Evolutionary conservation across 1,284 basidiomycete genomes (phyloP), one percentile per base, ranked within the genome.

Genomic region (Farysia itapuensis): DNA sequence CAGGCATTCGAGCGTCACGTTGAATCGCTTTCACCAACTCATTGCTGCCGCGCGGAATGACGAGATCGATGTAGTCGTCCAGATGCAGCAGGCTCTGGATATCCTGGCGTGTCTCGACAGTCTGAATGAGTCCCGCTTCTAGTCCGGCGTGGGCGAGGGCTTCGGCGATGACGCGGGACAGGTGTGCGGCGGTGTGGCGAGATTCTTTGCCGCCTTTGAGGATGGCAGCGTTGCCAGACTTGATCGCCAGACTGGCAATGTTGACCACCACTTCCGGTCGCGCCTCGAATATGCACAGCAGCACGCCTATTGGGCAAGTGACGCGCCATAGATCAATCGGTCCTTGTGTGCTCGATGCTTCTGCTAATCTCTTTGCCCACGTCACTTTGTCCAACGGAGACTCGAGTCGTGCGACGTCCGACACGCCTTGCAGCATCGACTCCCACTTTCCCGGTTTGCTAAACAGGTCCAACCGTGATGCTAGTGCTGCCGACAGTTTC

Each of bases 241-340:
- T 98, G 78, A 99, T 90, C 2, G 95, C 94, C 63, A 99, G 80
- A 0, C 90, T 84, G 5, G 95, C 90, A 67, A 99, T 97, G 77
- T 98, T 98, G 32, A 98, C 88, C 22, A 98, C 90, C 5, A 99
- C 95, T 77, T 99, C 95, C 1, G 95, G 95, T 25, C 95, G 83
- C 3, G 94, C 90, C 79, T 99, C 95, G 65, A 99, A 99, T 61
- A 99, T 96, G 61, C 97, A 90, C 36, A 98, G 82, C 20, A 98
- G 81, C 0, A 96, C 93, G 15, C 95, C 95, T 57, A 99, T 95
- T 0, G 95, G 93, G 77, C 94, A 98, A 0, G 93, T 90, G 1
- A 98, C 87, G 28, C 91, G 84, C 79, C 95, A 93, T 12, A 98
- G 82, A 69, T 96, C 89, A 13, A 98, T 81, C 0, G 81, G 83